Conservation (phyloP, 768 basidiomycete genomes). For the Boletus pseudo-olivaceus region DNA sequence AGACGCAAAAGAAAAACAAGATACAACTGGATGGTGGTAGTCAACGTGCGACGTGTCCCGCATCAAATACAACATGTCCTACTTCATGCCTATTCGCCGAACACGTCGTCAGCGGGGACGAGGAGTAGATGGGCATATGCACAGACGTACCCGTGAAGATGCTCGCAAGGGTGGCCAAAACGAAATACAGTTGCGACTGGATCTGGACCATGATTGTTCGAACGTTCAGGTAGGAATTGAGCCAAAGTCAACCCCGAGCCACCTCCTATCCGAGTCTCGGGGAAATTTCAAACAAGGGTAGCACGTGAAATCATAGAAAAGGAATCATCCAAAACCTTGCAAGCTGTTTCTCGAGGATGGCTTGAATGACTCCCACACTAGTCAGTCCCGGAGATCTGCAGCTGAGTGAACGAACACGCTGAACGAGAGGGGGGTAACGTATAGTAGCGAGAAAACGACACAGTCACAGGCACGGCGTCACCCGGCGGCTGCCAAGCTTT, state of each 20-base stretch:
- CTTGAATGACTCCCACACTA: too few species aligned
- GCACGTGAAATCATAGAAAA: too few species aligned
- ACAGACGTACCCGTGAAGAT: slow-evolving; percentile 14
- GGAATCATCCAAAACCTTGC: too few species aligned
- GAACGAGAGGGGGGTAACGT: background rate
- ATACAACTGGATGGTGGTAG: slow-evolving; percentile 4
- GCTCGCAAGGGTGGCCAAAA: slow-evolving; percentile 5
- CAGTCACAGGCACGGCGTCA: background rate
- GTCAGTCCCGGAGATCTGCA: too few species aligned
- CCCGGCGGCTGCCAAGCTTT: too few species aligned
- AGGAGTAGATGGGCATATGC: background rate
- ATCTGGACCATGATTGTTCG: slow-evolving; percentile 4
- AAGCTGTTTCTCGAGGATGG: too few species aligned
- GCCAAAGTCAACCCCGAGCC: too few species aligned
- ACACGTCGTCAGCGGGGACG: background rate
- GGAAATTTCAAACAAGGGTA: too few species aligned
- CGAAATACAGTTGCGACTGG: slow-evolving; percentile 6
- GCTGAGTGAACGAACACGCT: background rate
- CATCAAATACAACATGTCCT: background rate
- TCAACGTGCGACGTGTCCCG: background rate
- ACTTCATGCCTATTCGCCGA: slow-evolving; percentile 19
- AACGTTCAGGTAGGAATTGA: too few species aligned
- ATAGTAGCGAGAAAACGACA: background rate
- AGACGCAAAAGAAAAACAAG: slow-evolving; percentile 19
- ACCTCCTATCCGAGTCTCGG: background rate